A percentile compares a stretch with the other conserved stretches of the same genome.
Evolutionary conservation across 2,329 filamentous ascomycete species (phyloP).

Genomic region (Geosmithia morbida): DNA sequence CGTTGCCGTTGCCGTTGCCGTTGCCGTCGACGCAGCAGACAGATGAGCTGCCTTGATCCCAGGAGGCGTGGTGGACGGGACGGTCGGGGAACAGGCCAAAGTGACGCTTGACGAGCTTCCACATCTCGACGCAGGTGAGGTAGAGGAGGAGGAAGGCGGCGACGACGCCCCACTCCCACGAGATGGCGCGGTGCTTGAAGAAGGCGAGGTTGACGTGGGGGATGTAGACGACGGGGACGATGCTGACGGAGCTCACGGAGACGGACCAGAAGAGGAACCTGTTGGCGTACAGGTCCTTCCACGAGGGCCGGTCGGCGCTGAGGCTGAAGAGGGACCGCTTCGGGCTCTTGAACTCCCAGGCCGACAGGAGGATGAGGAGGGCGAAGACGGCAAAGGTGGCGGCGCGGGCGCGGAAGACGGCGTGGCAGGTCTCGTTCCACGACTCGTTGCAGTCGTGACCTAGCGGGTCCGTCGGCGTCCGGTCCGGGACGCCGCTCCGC

Average conservation of each 20-base stretch:
- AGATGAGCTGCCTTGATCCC: constrained; percentile 30
- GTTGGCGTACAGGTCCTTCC: constrained; percentile 54
- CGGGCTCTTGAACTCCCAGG: constrained; percentile 67
- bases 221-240: constrained; percentile 59
- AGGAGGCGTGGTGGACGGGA: constrained; percentile 31
- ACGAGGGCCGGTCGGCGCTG: constrained; percentile 38
- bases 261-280: constrained; percentile 57
- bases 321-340: constrained; percentile 59
- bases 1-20: not conserved
- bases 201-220: constrained; percentile 54
- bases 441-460: constrained; percentile 48
- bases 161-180: constrained; percentile 63
- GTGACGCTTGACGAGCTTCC: constrained; percentile 54
- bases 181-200: constrained; percentile 58
- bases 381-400: constrained; percentile 61
- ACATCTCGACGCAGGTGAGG: constrained; percentile 52
- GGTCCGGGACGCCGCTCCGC: constrained; percentile 22
- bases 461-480: constrained; percentile 15
- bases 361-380: constrained; percentile 59
- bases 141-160: constrained; percentile 50
- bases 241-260: constrained; percentile 41
- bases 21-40: not conserved
- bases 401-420: constrained; percentile 56
- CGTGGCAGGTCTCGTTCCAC: constrained; percentile 38
- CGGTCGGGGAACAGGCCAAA: constrained; percentile 36